Evolutionary conservation across 2,329 filamentous ascomycete genomes (phyloP), one percentile per base, ranked within the genome.

Genomic region (Leptographium lundbergii): DNA sequence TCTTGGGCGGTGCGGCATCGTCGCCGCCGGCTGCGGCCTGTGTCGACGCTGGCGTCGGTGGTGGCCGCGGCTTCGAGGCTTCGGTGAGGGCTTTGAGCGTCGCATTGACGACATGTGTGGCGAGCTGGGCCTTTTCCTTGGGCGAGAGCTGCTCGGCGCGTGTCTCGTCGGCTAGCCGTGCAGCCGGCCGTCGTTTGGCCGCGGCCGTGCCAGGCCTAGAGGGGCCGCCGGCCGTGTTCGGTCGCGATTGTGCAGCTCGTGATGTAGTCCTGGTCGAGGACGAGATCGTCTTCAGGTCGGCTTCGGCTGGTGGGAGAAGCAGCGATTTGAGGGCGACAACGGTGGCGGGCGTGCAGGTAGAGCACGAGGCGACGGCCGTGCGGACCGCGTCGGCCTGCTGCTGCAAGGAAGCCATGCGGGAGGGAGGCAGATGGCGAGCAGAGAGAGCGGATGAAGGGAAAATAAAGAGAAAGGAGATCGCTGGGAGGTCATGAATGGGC

Each of bases 41-140:
- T 19, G 14, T 64, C 42, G 69, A 69, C n/a, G 66, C 65, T 9
- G 72, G 67, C 17, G 71, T 68, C 2, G 69, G 11, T 58, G 4
- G 66, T 62, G 70, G 63, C 4, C 71, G 62, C 2, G 74, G 70
- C 67, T 85, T 90, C 24, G 83, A 76, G 0, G 83, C 83, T 59
- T 88, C 84, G n/a, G 79, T 78, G 4, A 92, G 76, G 11, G 80
- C 77, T 66, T 88, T 90, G 47, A 91, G 75, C 1, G 84, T 78
- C 7, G 76, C 75, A 68, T 91, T 92, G 66, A 90, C 82, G 42
- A 89, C 76, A 62, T 90, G 81, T 0, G 87, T 89, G 14, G 88
- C 87, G 42, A 91, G 72, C 52, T 81, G 75, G 56, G 83, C 84
- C 69, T 79, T 82, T 60, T 89, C 86, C 65, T 79, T 81, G 6